Base-by-base conservation (phyloP, 2,329 filamentous ascomycete species). In the Xylaria sp. region DNA sequence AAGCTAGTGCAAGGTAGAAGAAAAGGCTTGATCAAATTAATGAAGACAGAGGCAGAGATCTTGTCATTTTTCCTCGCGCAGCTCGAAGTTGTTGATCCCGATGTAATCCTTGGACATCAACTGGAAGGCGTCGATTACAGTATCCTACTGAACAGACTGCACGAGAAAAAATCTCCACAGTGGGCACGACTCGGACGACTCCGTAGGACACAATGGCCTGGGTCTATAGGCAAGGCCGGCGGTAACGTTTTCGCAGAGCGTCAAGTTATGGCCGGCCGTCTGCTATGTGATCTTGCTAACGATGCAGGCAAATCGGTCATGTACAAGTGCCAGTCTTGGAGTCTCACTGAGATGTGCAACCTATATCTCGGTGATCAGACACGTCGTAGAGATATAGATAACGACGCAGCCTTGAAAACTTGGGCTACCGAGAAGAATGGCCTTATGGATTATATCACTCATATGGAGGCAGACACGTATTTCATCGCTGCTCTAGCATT, bases 71-170 rank as follows among this genome's bases (percentile, higher is more conserved):
- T 99, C 76, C 80, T 99, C 65, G 94, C 94, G 2, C 89, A 97
- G 71, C 84, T 99, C 40, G 92, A 96, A 71, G 85, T 90, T 31
- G 89, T 91, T 64, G 95, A 99, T 72, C 95, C 95, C 0, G 95
- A 99, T 80, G 93, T 97, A 31, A 86, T 99, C 37, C 84, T 98
- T 69, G 95, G 95, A 12, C 94, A 99, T 76, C 91, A 96, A 72
- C 84, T 99, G n/a, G 95, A 99, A 76, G 95, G 96, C 71, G 93
- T 97, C 3, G 95, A 99, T 75, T 96, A 96, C 75, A 96, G 93
- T 69, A 89, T 97, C 60, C 82, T 99, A 11, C 82, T 99, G 25
- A 96, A 87, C 74, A 89, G 95, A 53, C 82, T 99, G 70, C 88
- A 92, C 65, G 92, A 96, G 73, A 94, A 91, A 78, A 98, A 94